phyloP scores from a whole-genome alignment of 495 filamentous ascomycete genomes.

The Cladorrhinum samala region DNA sequence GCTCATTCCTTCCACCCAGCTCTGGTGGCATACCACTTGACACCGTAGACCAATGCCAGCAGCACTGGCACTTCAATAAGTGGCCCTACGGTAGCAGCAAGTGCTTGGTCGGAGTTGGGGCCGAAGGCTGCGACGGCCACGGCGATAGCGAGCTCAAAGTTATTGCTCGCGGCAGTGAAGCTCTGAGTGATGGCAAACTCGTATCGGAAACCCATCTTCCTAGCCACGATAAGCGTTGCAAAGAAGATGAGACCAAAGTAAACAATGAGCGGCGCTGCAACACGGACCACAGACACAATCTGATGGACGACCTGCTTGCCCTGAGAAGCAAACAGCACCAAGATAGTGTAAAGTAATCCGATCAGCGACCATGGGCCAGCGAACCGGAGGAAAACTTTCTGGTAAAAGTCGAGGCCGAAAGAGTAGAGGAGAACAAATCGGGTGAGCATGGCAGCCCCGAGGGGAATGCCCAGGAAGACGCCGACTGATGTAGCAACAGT shows the following conservation, averaged over 20 bases:
- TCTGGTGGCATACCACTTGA: constrained; percentile 52
- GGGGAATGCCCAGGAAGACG: constrained; percentile 79
- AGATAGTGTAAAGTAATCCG: constrained; percentile 78
- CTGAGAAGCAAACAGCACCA: constrained; percentile 80
- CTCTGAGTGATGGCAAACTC: constrained; percentile 69
- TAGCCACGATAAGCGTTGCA: constrained; percentile 52
- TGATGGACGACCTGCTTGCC: constrained; percentile 74
- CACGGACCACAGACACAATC: constrained; percentile 73
- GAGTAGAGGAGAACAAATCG: constrained; percentile 55
- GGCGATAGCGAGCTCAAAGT: constrained; percentile 91
- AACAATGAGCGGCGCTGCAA: constrained; percentile 71
- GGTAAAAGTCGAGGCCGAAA: constrained; percentile 54
- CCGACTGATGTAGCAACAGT: constrained; percentile 73
- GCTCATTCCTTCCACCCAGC: constrained; percentile 50
- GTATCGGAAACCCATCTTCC: constrained; percentile 67
- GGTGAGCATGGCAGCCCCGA: constrained; percentile 72
- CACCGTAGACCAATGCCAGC: constrained; percentile 72
- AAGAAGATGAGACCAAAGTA: constrained; percentile 76
- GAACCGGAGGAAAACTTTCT: constrained; percentile 62
- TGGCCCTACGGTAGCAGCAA: constrained; percentile 87
- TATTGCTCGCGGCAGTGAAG: constrained; percentile 93
- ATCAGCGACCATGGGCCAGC: constrained; percentile 70
- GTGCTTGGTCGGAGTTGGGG: constrained; percentile 70
- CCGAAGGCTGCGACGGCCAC: constrained; percentile 85
- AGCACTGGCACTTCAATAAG: constrained; percentile 88